Base-by-base conservation (phyloP, 1,284 basidiomycete genomes). In the Marasmius sp. region DNA sequence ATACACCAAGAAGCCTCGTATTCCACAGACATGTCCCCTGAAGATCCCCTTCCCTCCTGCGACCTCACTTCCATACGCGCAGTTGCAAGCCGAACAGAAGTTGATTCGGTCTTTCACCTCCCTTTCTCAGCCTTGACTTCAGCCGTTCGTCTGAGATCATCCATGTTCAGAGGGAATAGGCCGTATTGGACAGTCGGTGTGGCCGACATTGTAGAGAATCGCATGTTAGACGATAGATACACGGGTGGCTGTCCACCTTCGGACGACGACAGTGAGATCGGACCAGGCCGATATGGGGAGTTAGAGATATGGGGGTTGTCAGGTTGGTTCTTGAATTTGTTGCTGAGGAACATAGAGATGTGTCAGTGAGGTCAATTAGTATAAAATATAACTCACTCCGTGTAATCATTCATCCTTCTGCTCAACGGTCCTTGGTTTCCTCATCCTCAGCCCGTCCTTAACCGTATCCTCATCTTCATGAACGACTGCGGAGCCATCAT, bases 231-330 rank as follows among this genome's bases (percentile, higher is more conserved):
- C 65, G 64, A 52, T 50, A 58, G 12, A 69, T 67, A 69, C 20
- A 58, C 62, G 58, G 9, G 68, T 63, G 68, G 70, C 56, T 71
- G 60, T 22, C 64, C 65, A 18, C 64, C 64, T 59, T 68, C 68
- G 27, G 66, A 67, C 18, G 70, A 74, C 48, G 73, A 73, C 49
- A 78, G 79, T 58, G 81, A 83, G 63, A 75, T 81, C 39, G 81
- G 81, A 12, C 72, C 73, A 18, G 80, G 77, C 18, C 70, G 71
- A 55, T 73, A 74, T 49, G 80, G 78, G 14, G 73, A 75, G 60
- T 71, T 92, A 12, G 88, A 92, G 68, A 83, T 92, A 20, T 93
- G 91, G 90, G 91, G 91, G 0, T 74, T 93, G 68, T 92, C 91
- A 34, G 91, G 90, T 36, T 93, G 91, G 90, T 93, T 92, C 74